Evolutionary conservation across 192 early-diverging fungal species (phyloP).

Genomic region (Coemansia sp.): DNA sequence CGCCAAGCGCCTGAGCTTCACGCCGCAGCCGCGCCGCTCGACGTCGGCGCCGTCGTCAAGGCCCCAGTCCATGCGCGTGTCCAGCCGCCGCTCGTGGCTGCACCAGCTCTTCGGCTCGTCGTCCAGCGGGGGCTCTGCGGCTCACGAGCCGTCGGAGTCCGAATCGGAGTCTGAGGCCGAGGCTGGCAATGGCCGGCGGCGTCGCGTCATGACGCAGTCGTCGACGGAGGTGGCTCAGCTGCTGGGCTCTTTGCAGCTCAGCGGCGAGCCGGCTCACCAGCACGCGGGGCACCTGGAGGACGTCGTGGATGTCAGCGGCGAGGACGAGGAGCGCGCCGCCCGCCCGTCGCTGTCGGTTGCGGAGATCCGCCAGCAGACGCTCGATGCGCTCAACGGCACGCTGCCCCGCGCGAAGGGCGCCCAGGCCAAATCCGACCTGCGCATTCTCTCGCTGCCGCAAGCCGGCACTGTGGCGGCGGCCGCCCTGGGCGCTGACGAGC

Average conservation of each 20-base stretch:
- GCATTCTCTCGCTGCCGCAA: constrained; percentile 7
- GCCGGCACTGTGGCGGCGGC: not conserved
- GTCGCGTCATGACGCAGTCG: constrained; percentile 46
- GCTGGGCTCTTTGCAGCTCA: constrained; percentile 19
- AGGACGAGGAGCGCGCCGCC: constrained; percentile 36
- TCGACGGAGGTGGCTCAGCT: constrained; percentile 25
- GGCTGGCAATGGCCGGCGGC: constrained; percentile 4
- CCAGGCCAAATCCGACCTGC: not conserved
- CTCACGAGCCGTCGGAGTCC: not conserved
- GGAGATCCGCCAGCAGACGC: constrained; percentile 46
- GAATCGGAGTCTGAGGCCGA: constrained; percentile 4
- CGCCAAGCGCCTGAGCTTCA: constrained; percentile 26
- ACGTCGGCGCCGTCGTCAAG: constrained; percentile 43
- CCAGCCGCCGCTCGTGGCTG: constrained; percentile 38
- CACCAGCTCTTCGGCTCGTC: constrained; percentile 25
- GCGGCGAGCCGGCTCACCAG: constrained; percentile 6
- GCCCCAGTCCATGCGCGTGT: constrained; percentile 42
- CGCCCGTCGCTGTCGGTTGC: constrained; percentile 32
- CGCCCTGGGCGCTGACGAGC: not conserved
- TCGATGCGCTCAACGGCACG: constrained; percentile 47
- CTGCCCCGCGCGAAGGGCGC: not conserved
- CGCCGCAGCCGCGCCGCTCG: constrained; percentile 35
- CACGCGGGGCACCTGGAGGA: constrained; percentile 20
- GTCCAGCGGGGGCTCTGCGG: not conserved
- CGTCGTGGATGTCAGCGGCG: constrained; percentile 40